Evolutionary conservation across 768 basidiomycete species (phyloP).

Genomic region (Mycena chlorophos): DNA sequence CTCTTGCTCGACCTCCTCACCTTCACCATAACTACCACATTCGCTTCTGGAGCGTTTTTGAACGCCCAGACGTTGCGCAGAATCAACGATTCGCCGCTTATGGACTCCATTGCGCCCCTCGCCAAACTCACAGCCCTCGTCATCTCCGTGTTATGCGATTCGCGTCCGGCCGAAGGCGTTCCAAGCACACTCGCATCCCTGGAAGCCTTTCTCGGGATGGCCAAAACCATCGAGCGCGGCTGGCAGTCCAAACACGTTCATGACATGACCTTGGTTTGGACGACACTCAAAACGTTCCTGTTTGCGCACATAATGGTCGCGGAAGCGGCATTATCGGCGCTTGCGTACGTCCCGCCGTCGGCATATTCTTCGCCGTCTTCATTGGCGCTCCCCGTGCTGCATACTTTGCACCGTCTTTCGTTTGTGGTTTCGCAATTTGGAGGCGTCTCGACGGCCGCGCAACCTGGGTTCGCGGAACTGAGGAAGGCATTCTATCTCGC

Average conservation of each 20-base stretch:
- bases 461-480: slow-evolving; percentile 65
- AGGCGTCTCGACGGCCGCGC: slow-evolving; percentile 56
- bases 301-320: slow-evolving; percentile 72
- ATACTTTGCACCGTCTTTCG: slow-evolving; percentile 64
- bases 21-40: slow-evolving; percentile 54
- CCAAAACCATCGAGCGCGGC: slow-evolving; percentile 46
- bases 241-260: slow-evolving; percentile 32
- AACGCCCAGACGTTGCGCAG: slow-evolving; percentile 20
- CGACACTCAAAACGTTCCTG: slow-evolving; percentile 69
- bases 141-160: slow-evolving; percentile 37
- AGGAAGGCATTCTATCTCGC: slow-evolving; percentile 76
- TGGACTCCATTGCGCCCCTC: slow-evolving; percentile 27
- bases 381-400: slow-evolving; percentile 56
- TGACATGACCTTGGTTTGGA: slow-evolving; percentile 52
- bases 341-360: slow-evolving; percentile 51
- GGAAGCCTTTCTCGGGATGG: slow-evolving; percentile 34
- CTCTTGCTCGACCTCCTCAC: slow-evolving; percentile 37
- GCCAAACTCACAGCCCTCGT: slow-evolving; percentile 39
- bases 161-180: slow-evolving; percentile 34
- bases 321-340: slow-evolving; percentile 57
- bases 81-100: slow-evolving; percentile 26
- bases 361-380: slow-evolving; percentile 37
- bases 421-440: slow-evolving; percentile 83
- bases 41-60: slow-evolving; percentile 44
- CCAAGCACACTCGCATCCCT: slow-evolving; percentile 32